Base-by-base conservation (phyloP, 108 stramenopile genomes). In the Pseudonitzschia multiseries region DNA sequence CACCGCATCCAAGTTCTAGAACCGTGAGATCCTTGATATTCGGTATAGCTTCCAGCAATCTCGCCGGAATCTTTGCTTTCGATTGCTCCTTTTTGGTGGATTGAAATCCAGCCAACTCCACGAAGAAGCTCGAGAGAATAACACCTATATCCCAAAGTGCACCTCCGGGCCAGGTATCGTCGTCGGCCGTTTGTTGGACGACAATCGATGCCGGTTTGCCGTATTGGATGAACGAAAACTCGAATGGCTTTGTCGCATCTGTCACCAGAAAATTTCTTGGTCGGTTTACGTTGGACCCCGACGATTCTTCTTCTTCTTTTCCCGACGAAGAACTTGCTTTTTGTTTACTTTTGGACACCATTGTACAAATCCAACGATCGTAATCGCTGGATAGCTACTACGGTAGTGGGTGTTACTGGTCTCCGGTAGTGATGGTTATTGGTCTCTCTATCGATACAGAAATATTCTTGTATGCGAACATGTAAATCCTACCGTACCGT, bases 111-210 rank as follows among this genome's bases (percentile, higher is more conserved):
- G 79, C 70, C 72, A 80, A 57, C 24, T 69, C 69, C 0, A 82
- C 84, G 15, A 85, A 70, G 8, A 85, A 75, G 18, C 77, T 68
- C 2, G 84, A 71, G 14, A 85, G 63, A 33, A 85, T 60, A 0
- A 85, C 72, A 27, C 84, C 84, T 24, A 85, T 68, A 69, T 85
- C 84, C 84, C 84, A 85, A 12, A 85, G 50, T 8, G 84, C 79
- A 21, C 84, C 84, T 29, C 84, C 84, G 0, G 81, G 84, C 84
- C 84, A 85, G 28, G 81, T 82, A 8, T 82, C 84, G 41, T 85
- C 84, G 18, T 82, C 73, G 32, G 84, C 44, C 22, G 84, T 78
- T 63, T 85, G 84, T 1, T 74, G 14, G 15, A 85, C 81, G 10
- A 69, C 68, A 52, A 85, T 72, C 17, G 70, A 51, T 20, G 56